Evolutionary conservation across 192 early-diverging fungal genomes (phyloP).

Genomic region (Linderina pennispora): DNA sequence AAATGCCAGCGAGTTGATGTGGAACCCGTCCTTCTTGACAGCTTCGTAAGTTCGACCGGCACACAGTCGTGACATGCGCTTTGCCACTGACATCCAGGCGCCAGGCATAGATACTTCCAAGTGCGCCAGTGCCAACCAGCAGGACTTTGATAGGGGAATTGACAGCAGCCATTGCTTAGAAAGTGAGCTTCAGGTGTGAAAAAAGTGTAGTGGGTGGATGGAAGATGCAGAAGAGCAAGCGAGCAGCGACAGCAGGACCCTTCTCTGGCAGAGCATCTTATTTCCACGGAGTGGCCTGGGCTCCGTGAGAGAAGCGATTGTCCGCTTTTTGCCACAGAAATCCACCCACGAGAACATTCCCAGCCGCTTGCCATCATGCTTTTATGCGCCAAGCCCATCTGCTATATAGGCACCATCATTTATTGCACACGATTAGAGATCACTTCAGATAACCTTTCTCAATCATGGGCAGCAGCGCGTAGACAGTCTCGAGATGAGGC

Average conservation of each 20-base stretch:
- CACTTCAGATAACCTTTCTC: conserved; percentile 20
- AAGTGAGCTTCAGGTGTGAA: not conserved
- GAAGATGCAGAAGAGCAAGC: not conserved
- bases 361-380: too few relatives aligned
- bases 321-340: too few relatives aligned
- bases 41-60: conserved; percentile 61
- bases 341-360: too few relatives aligned
- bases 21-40: conserved; percentile 50
- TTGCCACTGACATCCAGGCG: conserved; percentile 50
- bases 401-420: too few relatives aligned
- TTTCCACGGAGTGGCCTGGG: too few relatives aligned
- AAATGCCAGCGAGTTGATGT: conserved; percentile 50
- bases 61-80: conserved; percentile 51
- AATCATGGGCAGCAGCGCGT: conserved; percentile 44
- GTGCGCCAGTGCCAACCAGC: conserved; percentile 63
- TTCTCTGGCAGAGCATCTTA: too few relatives aligned
- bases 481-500: conserved; percentile 46
- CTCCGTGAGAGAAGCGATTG: too few relatives aligned
- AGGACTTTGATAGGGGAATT: conserved; percentile 14
- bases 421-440: too few relatives aligned
- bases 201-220: not conserved
- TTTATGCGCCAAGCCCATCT: too few relatives aligned
- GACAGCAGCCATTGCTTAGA: not conserved
- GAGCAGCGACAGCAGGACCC: too few relatives aligned
- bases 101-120: conserved; percentile 61